Percentiles rank a stretch among this genome's conserved stretches.
Conservation (phyloP, 305 asterid genomes). For the Vinca major region DNA sequence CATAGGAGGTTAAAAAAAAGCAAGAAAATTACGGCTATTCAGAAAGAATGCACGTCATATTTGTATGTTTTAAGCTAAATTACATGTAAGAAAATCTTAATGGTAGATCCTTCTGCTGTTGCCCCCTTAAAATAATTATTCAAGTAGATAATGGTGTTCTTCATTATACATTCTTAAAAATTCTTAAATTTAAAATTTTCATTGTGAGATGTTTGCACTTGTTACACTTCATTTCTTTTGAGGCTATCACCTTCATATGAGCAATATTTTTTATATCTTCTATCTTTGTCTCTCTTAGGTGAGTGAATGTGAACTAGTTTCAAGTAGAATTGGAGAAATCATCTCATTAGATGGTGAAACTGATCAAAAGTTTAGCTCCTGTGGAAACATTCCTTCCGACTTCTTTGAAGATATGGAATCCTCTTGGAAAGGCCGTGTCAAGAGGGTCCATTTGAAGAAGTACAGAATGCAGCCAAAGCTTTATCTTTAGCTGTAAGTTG, state of each 20-base stretch:
- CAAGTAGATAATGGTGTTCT: not conserved
- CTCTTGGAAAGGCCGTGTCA: conserved; percentile 94
- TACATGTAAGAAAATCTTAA: not conserved
- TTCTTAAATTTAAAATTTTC: too few species aligned
- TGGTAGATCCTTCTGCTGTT: not conserved
- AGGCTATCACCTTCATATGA: not conserved
- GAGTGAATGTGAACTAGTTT: conserved; percentile 55
- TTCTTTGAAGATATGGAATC: conserved; percentile 86
- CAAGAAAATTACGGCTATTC: not conserved
- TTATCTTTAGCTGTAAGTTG: conserved; percentile 66
- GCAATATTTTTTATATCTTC: not conserved
- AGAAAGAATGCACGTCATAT: not conserved
- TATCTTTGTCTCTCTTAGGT: conserved; percentile 35
- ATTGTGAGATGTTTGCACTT: not conserved
- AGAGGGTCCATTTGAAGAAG: conserved; percentile 78
- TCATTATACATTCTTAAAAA: not conserved
- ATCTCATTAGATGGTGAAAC: conserved; percentile 73
- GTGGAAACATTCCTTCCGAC: conserved; percentile 46
- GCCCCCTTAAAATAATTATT: not conserved
- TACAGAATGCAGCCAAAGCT: conserved; percentile 64
- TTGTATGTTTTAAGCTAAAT: not conserved
- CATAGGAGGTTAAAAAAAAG: too few species aligned
- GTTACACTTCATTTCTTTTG: not conserved
- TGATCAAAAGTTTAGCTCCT: conserved; percentile 59
- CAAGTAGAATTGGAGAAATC: conserved; percentile 67